phyloP scores from a whole-genome alignment of 805 yeast species.

The Yarrowia deformans region DNA sequence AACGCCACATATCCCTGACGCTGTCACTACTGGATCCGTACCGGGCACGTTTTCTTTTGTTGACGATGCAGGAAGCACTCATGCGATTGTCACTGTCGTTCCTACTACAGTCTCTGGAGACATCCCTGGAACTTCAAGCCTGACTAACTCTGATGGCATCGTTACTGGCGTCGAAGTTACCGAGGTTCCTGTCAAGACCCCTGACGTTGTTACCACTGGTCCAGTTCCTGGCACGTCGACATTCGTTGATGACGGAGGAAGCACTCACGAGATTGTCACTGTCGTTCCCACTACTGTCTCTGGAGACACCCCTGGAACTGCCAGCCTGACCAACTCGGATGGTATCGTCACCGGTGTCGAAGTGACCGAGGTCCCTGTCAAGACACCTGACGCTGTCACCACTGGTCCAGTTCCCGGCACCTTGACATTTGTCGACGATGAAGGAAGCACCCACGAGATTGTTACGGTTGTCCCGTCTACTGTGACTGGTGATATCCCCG shows the following conservation, averaged over 20 bases:
- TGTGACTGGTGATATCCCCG: background rate
- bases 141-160: too few relatives aligned
- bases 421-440: background rate
- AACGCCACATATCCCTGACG: background rate
- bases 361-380: background rate
- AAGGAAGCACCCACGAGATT: background rate
- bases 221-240: background rate
- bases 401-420: background rate
- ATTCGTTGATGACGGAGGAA: background rate
- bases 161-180: background rate
- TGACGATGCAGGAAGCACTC: background rate
- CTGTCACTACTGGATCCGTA: background rate
- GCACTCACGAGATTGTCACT: background rate
- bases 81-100: background rate
- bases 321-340: background rate
- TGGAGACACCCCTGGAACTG: background rate
- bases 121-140: too few relatives aligned
- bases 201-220: background rate
- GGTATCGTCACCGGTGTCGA: background rate
- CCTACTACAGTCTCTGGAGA: background rate
- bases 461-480: background rate
- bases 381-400: background rate
- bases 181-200: background rate
- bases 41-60: background rate
- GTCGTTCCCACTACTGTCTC: background rate